Evolutionary conservation across 1,139 yeast genomes (phyloP).

Genomic region (Saccharomyces hybrid): DNA sequence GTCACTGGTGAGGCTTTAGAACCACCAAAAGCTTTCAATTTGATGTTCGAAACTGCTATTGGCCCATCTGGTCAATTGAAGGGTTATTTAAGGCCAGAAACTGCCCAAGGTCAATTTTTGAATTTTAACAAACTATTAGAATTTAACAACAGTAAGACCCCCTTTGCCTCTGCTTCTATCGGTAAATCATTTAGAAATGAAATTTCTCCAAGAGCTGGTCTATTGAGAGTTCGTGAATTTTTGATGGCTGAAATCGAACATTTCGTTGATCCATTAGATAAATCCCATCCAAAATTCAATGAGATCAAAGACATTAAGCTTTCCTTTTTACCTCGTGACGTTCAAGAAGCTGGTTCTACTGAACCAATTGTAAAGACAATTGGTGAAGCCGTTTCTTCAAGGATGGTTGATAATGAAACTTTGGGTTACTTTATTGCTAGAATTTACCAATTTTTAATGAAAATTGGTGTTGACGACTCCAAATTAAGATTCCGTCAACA

Average conservation of each 20-base stretch:
- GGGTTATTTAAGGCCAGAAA: constrained; percentile 96
- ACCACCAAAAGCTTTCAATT: constrained; percentile 89
- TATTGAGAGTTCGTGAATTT: constrained; percentile 96
- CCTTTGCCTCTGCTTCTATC: constrained; percentile 97
- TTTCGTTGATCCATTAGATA: constrained; percentile 87
- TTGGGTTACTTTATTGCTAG: constrained; percentile 95
- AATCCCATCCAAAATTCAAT: constrained; percentile 70
- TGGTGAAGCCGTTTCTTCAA: constrained; percentile 83
- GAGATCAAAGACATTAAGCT: constrained; percentile 69
- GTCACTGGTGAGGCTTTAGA: constrained; percentile 80
- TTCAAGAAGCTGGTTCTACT: constrained; percentile 81
- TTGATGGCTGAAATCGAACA: constrained; percentile 99
- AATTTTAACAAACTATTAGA: constrained; percentile 91
- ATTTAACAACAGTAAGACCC: constrained; percentile 93
- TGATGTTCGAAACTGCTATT: constrained; percentile 98
- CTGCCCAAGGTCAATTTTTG: constrained; percentile 98
- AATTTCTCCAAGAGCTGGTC: constrained; percentile 96
- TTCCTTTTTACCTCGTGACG: constrained; percentile 73
- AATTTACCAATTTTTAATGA: constrained; percentile 73
- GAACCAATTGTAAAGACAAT: constrained; percentile 56
- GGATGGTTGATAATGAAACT: constrained; percentile 94
- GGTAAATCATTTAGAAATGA: constrained; percentile 99
- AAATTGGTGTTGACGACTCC: constrained; percentile 81
- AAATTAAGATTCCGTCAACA: constrained; percentile 97
- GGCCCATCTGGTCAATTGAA: constrained; percentile 97